Percentiles rank a stretch among this genome's conserved stretches.
These are phyloP conservation scores for Pseudogymnoascus sp. DNA, from an alignment of 2,329 filamentous ascomycete genomes.

Conservation along the genomic window DNA sequence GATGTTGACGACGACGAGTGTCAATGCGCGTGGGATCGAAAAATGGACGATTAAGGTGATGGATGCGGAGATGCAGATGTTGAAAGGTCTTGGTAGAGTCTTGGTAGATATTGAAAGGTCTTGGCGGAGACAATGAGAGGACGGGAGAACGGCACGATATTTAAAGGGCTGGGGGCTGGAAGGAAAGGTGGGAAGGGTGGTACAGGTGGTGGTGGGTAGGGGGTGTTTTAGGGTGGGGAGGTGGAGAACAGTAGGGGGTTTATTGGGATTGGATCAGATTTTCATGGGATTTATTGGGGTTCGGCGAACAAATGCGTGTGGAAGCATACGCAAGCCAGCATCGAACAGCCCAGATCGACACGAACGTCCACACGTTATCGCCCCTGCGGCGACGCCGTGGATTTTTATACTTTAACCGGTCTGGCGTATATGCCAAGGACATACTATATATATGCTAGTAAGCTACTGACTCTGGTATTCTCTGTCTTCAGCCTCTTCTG, in stretches of 20 bases:
- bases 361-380: neutral
- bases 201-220: neutral
- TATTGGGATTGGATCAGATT: neutral
- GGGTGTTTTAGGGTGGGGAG: neutral
- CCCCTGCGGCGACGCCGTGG: neutral
- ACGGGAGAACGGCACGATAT: constrained; percentile 9
- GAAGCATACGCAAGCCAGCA: neutral
- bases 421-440: neutral
- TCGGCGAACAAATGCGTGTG: neutral
- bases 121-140: neutral
- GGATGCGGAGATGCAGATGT: neutral
- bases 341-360: neutral
- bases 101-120: neutral
- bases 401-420: neutral
- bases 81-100: constrained; percentile 1
- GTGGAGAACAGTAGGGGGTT: neutral
- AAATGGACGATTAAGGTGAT: neutral
- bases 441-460: neutral
- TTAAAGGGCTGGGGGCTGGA: neutral
- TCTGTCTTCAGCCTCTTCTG: neutral
- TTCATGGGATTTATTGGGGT: neutral
- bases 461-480: neutral
- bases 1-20: neutral
- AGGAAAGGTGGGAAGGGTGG: neutral
- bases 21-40: neutral